These are phyloP conservation scores for Claviceps capensis DNA, from an alignment of 2,329 filamentous ascomycete genomes.

Conservation along the genomic window DNA sequence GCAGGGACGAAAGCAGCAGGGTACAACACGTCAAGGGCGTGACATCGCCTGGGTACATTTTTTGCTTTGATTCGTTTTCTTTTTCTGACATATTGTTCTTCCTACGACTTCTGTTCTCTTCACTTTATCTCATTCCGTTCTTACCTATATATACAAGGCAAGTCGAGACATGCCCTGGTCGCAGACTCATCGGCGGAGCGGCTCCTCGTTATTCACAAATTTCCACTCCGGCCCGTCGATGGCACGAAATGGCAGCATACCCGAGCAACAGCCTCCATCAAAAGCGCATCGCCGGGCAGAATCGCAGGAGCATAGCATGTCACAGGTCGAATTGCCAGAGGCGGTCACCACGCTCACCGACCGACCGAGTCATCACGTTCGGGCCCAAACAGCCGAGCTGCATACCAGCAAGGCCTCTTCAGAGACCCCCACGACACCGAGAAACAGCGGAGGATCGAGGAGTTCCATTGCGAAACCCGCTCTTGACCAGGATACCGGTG, in stretches of 20 bases:
- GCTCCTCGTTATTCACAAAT: slow-evolving; percentile 44
- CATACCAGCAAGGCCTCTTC: slow-evolving; percentile 36
- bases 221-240: slow-evolving; percentile 23
- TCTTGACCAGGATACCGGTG: slow-evolving; percentile 20
- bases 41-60: too few relatives aligned
- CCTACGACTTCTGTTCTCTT: too few relatives aligned
- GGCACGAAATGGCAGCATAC: slow-evolving; percentile 8
- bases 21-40: background rate
- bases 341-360: too few relatives aligned
- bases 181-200: background rate
- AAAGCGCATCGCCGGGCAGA: slow-evolving; percentile 17
- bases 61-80: too few relatives aligned
- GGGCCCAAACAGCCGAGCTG: too few relatives aligned
- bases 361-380: too few relatives aligned
- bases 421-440: slow-evolving; percentile 34
- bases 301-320: slow-evolving; percentile 19
- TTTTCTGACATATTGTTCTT: too few relatives aligned
- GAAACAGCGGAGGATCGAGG: slow-evolving; percentile 34
- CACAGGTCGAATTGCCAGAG: background rate
- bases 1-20: background rate
- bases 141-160: too few relatives aligned
- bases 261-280: slow-evolving; percentile 10
- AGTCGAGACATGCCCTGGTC: background rate
- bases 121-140: background rate
- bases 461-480: slow-evolving; percentile 45